Evolutionary conservation across 441 rosid genomes (phyloP).

Genomic region (Francoa sonchifolia): DNA sequence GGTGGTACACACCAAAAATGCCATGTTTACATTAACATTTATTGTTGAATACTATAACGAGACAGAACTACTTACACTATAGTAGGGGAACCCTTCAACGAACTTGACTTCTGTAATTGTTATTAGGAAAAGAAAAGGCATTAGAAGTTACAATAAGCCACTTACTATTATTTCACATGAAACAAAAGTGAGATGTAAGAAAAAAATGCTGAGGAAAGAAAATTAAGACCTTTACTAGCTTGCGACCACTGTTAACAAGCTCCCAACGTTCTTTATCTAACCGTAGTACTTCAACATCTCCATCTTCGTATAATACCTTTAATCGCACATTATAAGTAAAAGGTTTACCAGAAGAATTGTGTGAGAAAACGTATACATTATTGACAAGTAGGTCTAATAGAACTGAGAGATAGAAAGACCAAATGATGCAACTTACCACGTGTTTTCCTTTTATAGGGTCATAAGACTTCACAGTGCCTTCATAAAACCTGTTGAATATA

Average conservation of each 20-base stretch:
- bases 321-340: conserved; percentile 10
- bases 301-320: conserved; percentile 89
- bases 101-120: conserved; percentile 49
- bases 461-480: conserved; percentile 85
- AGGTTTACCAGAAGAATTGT: background rate
- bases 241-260: conserved; percentile 48
- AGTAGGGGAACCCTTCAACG: conserved; percentile 27
- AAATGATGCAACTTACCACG: conserved; percentile 49
- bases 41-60: conserved; percentile 3
- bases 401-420: conserved; percentile 4
- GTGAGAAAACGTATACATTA: background rate
- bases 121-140: conserved; percentile 16
- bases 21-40: too few relatives aligned
- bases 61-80: conserved; percentile 38
- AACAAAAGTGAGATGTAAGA: conserved; percentile 1
- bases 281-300: conserved; percentile 89
- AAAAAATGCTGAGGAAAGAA: conserved; percentile 10
- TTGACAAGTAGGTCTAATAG: conserved; percentile 4
- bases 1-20: too few relatives aligned
- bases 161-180: conserved; percentile 5
- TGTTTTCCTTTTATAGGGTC: conserved; percentile 80
- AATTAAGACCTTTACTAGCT: conserved; percentile 52
- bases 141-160: conserved; percentile 11
- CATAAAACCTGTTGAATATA: conserved; percentile 70
- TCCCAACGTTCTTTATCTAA: conserved; percentile 95